phyloP scores from a whole-genome alignment of 495 filamentous ascomycete species.

The Penicillium desertorum region DNA sequence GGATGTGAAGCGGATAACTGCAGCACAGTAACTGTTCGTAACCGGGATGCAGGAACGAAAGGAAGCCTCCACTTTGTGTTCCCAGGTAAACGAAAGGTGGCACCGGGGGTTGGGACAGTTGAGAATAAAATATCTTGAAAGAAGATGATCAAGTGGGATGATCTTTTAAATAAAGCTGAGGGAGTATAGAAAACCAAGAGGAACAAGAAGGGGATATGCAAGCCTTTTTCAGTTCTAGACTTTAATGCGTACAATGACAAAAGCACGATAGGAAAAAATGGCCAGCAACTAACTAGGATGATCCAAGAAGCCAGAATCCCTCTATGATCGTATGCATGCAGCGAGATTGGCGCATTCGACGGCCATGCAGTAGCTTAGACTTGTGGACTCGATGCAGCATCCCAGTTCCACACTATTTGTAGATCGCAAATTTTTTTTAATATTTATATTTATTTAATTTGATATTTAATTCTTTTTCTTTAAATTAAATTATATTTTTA shows the following conservation, averaged over 20 bases:
- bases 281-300: constrained; percentile 32
- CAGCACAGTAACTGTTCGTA: constrained; percentile 23
- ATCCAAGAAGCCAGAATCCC: constrained; percentile 32
- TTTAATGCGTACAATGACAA: constrained; percentile 10
- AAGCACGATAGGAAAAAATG: constrained; percentile 12
- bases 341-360: constrained; percentile 18
- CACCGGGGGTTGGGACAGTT: constrained; percentile 28
- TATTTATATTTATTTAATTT: constrained; percentile 1
- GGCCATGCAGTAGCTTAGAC: constrained; percentile 17
- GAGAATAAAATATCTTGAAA: constrained; percentile 28
- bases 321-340: constrained; percentile 20
- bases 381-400: constrained; percentile 17
- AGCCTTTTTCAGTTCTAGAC: constrained; percentile 21
- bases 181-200: constrained; percentile 3
- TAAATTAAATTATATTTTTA: not conserved
- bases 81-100: constrained; percentile 8
- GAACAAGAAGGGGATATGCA: constrained; percentile 17
- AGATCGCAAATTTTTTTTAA: constrained; percentile 9
- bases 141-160: constrained; percentile 13
- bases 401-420: constrained; percentile 23
- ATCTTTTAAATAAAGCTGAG: constrained; percentile 11
- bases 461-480: not conserved
- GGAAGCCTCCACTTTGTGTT: constrained; percentile 20
- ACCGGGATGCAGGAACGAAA: constrained; percentile 28
- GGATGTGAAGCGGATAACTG: constrained; percentile 18